A percentile compares a stretch with the other conserved stretches of the same genome.
Conservation (phyloP, 495 filamentous ascomycete species). For the Daldinia vernicosa region DNA sequence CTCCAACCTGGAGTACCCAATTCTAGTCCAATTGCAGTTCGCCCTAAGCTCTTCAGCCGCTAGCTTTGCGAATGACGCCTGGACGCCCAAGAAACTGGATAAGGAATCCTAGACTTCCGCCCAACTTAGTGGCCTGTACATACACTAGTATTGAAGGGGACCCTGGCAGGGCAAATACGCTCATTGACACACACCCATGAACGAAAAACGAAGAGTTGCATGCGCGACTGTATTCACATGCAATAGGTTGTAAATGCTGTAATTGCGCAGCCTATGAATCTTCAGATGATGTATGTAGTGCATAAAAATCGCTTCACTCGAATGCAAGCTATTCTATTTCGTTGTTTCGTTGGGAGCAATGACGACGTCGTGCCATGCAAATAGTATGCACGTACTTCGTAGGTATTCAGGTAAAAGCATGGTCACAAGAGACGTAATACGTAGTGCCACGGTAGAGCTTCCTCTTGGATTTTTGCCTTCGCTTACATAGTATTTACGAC, state of each 20-base stretch:
- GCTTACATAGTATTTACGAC: background rate
- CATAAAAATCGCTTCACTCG: constrained; percentile 18
- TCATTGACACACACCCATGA: constrained; percentile 29
- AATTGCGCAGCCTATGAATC: constrained; percentile 21
- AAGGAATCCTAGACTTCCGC: constrained; percentile 23
- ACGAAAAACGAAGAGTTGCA: constrained; percentile 27
- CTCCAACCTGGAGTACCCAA: constrained; percentile 19
- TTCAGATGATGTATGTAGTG: constrained; percentile 32
- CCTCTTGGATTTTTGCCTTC: constrained; percentile 20
- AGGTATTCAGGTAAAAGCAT: constrained; percentile 5
- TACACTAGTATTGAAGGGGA: constrained; percentile 29
- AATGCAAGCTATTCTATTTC: constrained; percentile 15
- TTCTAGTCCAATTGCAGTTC: constrained; percentile 7
- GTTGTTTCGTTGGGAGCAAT: constrained; percentile 5
- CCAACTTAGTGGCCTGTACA: constrained; percentile 31
- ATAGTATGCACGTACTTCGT: background rate
- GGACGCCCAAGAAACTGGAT: constrained; percentile 20
- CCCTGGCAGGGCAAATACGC: constrained; percentile 17
- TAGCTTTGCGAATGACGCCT: constrained; percentile 20
- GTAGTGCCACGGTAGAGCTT: constrained; percentile 2
- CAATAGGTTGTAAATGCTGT: background rate
- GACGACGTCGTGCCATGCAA: constrained; percentile 19
- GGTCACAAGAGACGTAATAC: background rate
- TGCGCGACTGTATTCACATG: constrained; percentile 17
- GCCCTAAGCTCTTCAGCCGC: constrained; percentile 22